Evolutionary conservation across 1,284 basidiomycete species (phyloP), one percentile per base, ranked within the genome.

Genomic region (Marasmius tenuissimus): DNA sequence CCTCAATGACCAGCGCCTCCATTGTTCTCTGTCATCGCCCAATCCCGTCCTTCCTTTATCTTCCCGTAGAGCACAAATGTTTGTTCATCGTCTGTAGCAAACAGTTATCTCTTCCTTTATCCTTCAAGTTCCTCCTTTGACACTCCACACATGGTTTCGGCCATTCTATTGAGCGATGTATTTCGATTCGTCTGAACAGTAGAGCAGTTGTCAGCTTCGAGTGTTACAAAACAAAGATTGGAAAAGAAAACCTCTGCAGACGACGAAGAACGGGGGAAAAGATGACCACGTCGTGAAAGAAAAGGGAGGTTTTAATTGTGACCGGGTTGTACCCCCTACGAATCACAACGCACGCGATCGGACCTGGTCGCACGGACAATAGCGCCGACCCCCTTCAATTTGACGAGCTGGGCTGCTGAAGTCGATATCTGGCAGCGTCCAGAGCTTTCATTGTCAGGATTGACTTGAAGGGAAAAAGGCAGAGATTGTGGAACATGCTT

Each of bases 251-350:
- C 14, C 16, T 27, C 34, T 37, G 52, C 16, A 35, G 16, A 54
- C 7, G 34, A 9, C 34, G 52, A 16, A n/a, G 34, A 37, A 37
- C 12, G 52, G 34, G 38, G 34, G 27, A 54, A 54, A 54, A 38
- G 52, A 8, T 20, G 45, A 47, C 35, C 52, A 54, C 33, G 52
- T 38, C 52, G 52, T 54, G 27, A 18, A 54, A 54, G 52, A 54
- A 33, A 54, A 54, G 52, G 37, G 52, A 35, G 50, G 10, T 54
- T 54, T 54, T 35, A 54, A 54, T 54, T 54, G 52, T 54, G 52
- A 54, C 52, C 52, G 18, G 27, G 16, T 47, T 47, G 16, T 16
- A 16, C 45, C 45, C 48, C 20, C 12, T 22, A 18, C 27, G 20
- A 52, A 34, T 52, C 50, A 52, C 50, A 52, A 33, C 20, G 48